Evolutionary conservation across 108 stramenopile genomes (phyloP).

Genomic region (Skeletonema grethae): DNA sequence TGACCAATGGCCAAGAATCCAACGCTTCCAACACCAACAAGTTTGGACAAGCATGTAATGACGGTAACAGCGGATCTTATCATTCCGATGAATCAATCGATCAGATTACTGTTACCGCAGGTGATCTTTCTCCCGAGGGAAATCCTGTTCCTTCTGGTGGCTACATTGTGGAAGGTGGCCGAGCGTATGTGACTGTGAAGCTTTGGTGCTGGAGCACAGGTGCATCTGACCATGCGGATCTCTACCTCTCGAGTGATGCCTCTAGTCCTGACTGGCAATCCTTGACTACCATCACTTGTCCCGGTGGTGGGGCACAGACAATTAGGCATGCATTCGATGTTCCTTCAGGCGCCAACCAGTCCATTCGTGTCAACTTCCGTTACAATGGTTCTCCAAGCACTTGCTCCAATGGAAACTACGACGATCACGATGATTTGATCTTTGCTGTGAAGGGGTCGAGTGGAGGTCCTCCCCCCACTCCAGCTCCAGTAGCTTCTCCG

Average conservation of each 20-base stretch:
- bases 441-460: constrained; percentile 3
- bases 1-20: constrained; percentile 3
- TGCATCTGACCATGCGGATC: constrained; percentile 12
- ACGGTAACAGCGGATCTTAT: constrained; percentile 23
- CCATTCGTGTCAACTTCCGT: background rate
- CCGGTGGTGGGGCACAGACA: constrained; percentile 14
- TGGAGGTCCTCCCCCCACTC: background rate
- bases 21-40: constrained; percentile 23
- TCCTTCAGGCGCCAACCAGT: constrained; percentile 6
- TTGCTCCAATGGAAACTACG: background rate
- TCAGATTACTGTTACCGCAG: constrained; percentile 16
- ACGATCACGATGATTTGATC: constrained; percentile 27
- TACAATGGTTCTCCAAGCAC: background rate
- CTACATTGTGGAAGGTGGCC: constrained; percentile 9
- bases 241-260: constrained; percentile 12
- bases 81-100: constrained; percentile 26
- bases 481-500: background rate
- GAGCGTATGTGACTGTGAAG: constrained; percentile 16
- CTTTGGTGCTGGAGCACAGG: constrained; percentile 1
- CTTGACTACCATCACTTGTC: constrained; percentile 9
- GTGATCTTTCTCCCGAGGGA: background rate
- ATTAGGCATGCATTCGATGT: constrained; percentile 8
- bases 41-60: background rate
- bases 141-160: background rate
- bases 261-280: constrained; percentile 3